Evolutionary conservation across 257 asterid species (phyloP), one percentile per base, ranked within the genome.

Genomic region (Henckelia pumila): DNA sequence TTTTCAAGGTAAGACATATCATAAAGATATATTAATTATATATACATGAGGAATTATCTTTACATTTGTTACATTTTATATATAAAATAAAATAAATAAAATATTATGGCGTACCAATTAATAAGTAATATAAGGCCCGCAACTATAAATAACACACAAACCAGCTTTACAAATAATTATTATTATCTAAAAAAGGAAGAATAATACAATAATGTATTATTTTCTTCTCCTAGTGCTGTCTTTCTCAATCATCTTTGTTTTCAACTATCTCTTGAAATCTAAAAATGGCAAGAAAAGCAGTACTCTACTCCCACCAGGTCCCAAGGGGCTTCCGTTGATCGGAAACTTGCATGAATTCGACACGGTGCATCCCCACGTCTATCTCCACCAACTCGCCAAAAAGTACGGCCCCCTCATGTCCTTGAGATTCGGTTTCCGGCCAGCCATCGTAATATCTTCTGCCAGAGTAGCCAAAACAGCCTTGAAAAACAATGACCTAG

Each of bases 401-500:
- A 40, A 40, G 52, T 14, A 40, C 4, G 52, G 52, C n/a, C 52
- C 52, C 19, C 52, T 40, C 52, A 40, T 40, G 52, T 13, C 1
- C 7, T 0, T 40, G 52, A 13, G 5, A 1, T 40, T 40, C 17
- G 52, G 52, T 14, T 13, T 13, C 19, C 52, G 52, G 4, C 52
- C n/a, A 6, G 17, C 52, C 6, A 40, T 40, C 52, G 5, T 40
- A 1, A 40, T 40, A 0, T 40, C 52, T 14, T 40, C 52, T 14
- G 60, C 53, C 0, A 20, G 11, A 52, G 62, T 56, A 5, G 71
- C 61, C 22, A 66, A 66, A 66, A 11, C 20, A 22, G 49, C 49
- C 30, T 22, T 66, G 3, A 66, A 66, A 19, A 28, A 22, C n/a
- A 32, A 71, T 11, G 75, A 71, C 21, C 40, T 23, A 4, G 33